phyloP scores from a whole-genome alignment of 495 filamentous ascomycete species.

The Penicillium pulvis region DNA sequence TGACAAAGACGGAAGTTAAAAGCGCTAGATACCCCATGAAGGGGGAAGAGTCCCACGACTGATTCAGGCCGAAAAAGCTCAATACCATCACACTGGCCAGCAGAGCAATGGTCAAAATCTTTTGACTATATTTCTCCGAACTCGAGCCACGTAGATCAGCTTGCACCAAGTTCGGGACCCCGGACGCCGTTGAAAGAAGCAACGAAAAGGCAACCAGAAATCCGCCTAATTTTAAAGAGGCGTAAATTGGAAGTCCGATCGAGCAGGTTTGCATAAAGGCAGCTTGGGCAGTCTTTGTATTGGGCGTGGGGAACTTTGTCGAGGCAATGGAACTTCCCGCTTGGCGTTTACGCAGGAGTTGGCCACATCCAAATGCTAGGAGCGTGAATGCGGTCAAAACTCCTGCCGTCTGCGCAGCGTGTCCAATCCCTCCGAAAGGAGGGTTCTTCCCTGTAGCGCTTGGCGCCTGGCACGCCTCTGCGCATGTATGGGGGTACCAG shows the following conservation, averaged over 20 bases:
- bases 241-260: slow-evolving; percentile 58
- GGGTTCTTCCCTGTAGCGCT: neutral
- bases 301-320: slow-evolving; percentile 22
- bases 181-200: slow-evolving; percentile 47
- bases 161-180: slow-evolving; percentile 34
- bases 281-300: slow-evolving; percentile 15
- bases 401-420: slow-evolving; percentile 21
- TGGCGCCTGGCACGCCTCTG: slow-evolving; percentile 10
- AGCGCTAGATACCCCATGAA: slow-evolving; percentile 51
- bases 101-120: slow-evolving; percentile 32
- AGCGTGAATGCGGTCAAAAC: slow-evolving; percentile 30
- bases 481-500: slow-evolving; percentile 41
- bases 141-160: slow-evolving; percentile 8
- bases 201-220: slow-evolving; percentile 53
- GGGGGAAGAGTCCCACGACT: slow-evolving; percentile 34
- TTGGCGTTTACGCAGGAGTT: slow-evolving; percentile 21
- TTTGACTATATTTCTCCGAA: slow-evolving; percentile 30
- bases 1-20: slow-evolving; percentile 42
- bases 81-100: slow-evolving; percentile 29
- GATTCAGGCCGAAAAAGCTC: slow-evolving; percentile 39
- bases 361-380: slow-evolving; percentile 32
- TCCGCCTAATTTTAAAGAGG: slow-evolving; percentile 57
- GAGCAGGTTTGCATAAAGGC: slow-evolving; percentile 31
- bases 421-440: slow-evolving; percentile 11
- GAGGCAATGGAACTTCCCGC: slow-evolving; percentile 12